Evolutionary conservation across 768 basidiomycete species (phyloP).

Genomic region (Paxillus ammoniavirescens): DNA sequence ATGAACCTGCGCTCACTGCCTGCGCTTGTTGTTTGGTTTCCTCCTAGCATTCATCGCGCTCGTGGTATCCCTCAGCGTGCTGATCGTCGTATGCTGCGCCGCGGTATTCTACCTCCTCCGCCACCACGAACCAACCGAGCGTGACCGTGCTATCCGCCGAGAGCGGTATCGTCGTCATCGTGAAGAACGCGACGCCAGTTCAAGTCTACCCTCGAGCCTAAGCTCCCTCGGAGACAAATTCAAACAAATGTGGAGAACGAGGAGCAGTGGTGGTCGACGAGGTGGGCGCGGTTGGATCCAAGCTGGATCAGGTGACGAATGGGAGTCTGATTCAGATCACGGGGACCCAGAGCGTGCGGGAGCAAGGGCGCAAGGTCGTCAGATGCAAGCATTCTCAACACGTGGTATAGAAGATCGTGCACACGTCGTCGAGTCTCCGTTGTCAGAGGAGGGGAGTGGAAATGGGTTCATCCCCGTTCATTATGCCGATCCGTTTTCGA

Average conservation of each 20-base stretch:
- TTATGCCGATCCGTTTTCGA: constrained; percentile 23
- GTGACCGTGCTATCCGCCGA: constrained; percentile 36
- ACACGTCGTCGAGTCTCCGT: constrained; percentile 26
- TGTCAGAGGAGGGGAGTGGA: constrained; percentile 17
- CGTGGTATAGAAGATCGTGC: neutral
- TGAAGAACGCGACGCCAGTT: constrained; percentile 17
- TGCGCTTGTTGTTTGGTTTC: neutral
- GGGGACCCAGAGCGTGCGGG: constrained; percentile 2
- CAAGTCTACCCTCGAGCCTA: constrained; percentile 12
- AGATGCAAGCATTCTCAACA: constrained; percentile 1
- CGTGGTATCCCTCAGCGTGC: constrained; percentile 50
- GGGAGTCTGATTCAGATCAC: constrained; percentile 35
- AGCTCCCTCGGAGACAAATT: constrained; percentile 28
- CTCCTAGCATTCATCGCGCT: constrained; percentile 58
- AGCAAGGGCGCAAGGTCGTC: neutral
- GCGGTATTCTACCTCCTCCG: constrained; percentile 59
- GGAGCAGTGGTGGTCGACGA: constrained; percentile 19
- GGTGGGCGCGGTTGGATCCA: constrained; percentile 49
- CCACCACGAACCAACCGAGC: constrained; percentile 43
- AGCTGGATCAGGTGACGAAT: constrained; percentile 48
- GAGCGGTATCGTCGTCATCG: constrained; percentile 29
- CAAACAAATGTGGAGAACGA: constrained; percentile 25
- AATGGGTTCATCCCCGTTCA: constrained; percentile 7
- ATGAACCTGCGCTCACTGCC: neutral
- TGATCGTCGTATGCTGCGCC: constrained; percentile 52